These are phyloP conservation scores for Alternaria arborescens DNA, from an alignment of 2,329 filamentous ascomycete genomes.

Conservation along the genomic window DNA sequence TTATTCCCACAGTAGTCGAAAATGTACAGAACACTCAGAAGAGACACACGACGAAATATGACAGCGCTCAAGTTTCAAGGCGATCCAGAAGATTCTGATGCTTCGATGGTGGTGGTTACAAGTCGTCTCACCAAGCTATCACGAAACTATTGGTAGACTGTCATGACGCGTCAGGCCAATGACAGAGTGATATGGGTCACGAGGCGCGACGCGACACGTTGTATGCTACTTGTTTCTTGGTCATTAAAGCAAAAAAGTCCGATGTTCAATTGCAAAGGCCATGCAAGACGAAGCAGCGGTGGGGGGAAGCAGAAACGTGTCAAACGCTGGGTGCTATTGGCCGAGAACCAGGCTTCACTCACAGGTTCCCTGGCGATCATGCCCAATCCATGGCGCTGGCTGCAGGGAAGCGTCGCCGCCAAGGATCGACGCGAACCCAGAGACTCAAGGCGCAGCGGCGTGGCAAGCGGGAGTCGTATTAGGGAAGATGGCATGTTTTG, in stretches of 20 bases:
- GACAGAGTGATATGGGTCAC: not conserved
- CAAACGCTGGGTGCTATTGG: conserved; percentile 17
- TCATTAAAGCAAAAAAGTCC: conserved; percentile 1
- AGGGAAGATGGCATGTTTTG: not conserved
- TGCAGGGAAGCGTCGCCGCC: conserved; percentile 21
- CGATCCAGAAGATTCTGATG: not conserved
- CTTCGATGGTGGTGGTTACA: conserved; percentile 5
- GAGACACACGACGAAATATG: too few relatives aligned
- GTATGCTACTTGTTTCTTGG: conserved; percentile 1
- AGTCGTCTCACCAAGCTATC: conserved; percentile 13
- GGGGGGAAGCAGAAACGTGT: conserved; percentile 20
- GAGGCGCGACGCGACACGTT: conserved; percentile 1
- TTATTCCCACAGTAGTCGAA: not conserved
- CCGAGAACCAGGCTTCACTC: conserved; percentile 4
- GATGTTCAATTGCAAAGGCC: not conserved
- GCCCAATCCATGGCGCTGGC: conserved; percentile 15
- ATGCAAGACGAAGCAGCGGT: conserved; percentile 16
- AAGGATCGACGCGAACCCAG: conserved; percentile 17
- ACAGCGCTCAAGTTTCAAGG: not conserved
- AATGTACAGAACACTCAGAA: not conserved
- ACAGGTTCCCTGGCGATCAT: conserved; percentile 17
- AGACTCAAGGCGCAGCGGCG: conserved; percentile 1
- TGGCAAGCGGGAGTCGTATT: not conserved
- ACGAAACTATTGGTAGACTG: conserved; percentile 11
- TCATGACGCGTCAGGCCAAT: conserved; percentile 5